A percentile compares a stretch with the other conserved stretches of the same genome.
phyloP scores from a whole-genome alignment of 768 basidiomycete species.

The Cystobasidium onofrii region DNA sequence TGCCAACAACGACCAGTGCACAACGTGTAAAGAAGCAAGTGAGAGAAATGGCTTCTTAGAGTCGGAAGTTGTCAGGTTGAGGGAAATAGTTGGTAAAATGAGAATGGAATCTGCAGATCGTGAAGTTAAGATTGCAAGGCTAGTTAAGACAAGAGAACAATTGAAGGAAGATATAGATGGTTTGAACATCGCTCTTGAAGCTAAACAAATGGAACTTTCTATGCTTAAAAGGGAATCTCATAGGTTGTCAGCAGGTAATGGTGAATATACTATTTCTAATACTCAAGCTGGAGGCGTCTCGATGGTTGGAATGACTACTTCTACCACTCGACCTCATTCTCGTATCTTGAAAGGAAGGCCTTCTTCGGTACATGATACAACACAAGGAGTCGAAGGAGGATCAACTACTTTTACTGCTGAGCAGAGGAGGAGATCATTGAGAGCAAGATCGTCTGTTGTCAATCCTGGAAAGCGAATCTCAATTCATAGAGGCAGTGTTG shows the following conservation, averaged over 20 bases:
- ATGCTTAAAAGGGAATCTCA: constrained; percentile 32
- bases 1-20: not conserved
- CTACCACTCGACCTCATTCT: constrained; percentile 1
- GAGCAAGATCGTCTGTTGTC: not conserved
- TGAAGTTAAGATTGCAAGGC: constrained; percentile 39
- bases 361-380: constrained; percentile 14
- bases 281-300: not conserved
- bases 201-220: constrained; percentile 40
- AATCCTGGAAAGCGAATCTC: not conserved
- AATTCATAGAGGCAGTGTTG: constrained; percentile 5
- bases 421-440: not conserved
- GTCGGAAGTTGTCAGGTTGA: constrained; percentile 9
- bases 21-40: not conserved
- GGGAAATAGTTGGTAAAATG: constrained; percentile 35
- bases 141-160: constrained; percentile 40
- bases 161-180: constrained; percentile 41
- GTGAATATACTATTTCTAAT: not conserved
- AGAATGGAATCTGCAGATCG: constrained; percentile 40
- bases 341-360: not conserved
- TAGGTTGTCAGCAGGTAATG: not conserved
- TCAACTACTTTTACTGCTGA: constrained; percentile 4
- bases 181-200: constrained; percentile 42
- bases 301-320: not conserved
- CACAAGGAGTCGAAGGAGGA: not conserved
- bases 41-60: constrained; percentile 20